A percentile compares a stretch with the other conserved stretches of the same genome.
Conservation (phyloP, 352 stramenopile genomes). For the Blastocystis sp. region DNA sequence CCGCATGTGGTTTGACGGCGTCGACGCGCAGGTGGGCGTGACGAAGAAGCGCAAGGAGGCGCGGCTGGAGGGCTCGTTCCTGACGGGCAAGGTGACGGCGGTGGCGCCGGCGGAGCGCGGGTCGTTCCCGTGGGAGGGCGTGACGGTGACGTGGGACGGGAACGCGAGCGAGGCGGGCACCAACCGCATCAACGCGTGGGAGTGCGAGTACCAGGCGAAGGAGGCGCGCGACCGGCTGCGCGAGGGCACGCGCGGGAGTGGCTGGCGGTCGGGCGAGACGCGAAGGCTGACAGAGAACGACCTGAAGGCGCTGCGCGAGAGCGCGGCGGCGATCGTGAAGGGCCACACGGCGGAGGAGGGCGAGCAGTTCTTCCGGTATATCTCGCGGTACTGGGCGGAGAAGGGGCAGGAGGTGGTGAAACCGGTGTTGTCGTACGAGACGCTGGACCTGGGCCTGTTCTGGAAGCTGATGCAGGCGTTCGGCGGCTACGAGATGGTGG, state of each 20-base stretch:
- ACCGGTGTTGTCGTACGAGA: conserved; percentile 52
- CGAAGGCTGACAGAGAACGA: conserved; percentile 22
- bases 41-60: conserved; percentile 4
- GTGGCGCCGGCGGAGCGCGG: neutral
- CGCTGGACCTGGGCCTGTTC: conserved; percentile 60
- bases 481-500: conserved; percentile 57
- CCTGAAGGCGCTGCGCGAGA: conserved; percentile 7
- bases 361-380: conserved; percentile 46
- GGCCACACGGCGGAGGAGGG: conserved; percentile 51
- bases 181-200: conserved; percentile 60
- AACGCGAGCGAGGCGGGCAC: conserved; percentile 32
- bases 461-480: conserved; percentile 65
- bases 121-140: conserved; percentile 48
- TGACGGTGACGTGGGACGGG: conserved; percentile 23
- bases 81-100: conserved; percentile 17
- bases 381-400: conserved; percentile 27
- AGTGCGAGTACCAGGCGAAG: conserved; percentile 35
- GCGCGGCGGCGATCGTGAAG: conserved; percentile 5
- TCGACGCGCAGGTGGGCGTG: neutral
- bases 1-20: conserved; percentile 51
- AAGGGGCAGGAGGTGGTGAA: conserved; percentile 28
- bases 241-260: neutral
- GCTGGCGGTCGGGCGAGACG: neutral
- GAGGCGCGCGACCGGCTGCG: neutral
- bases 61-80: conserved; percentile 34